Percentiles rank a stretch among this genome's conserved stretches.
Evolutionary conservation across 2,329 filamentous ascomycete species (phyloP).

Genomic region (Aspergillus pseudotamarii): DNA sequence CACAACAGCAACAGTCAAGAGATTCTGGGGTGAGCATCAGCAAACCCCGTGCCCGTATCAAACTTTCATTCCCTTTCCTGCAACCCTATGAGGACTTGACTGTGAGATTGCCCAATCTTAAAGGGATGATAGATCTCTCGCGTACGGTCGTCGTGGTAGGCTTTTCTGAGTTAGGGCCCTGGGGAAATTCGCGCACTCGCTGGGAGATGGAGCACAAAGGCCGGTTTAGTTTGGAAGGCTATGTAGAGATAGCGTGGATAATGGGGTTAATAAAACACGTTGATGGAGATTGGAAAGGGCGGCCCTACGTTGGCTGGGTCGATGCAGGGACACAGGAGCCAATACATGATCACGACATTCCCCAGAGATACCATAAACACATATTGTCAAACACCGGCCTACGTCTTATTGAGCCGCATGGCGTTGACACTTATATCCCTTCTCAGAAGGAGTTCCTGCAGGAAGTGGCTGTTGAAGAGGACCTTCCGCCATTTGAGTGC

Average conservation of each 20-base stretch:
- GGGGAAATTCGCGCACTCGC: constrained; percentile 95
- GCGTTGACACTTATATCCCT: constrained; percentile 46
- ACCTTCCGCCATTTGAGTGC: constrained; percentile 22
- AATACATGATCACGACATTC: constrained; percentile 18
- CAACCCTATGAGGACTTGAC: constrained; percentile 1
- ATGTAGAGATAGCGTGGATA: constrained; percentile 99
- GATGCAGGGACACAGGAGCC: constrained; percentile 14
- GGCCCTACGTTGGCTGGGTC: constrained; percentile 85
- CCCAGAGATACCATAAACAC: constrained; percentile 12
- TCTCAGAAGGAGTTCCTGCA: constrained; percentile 81
- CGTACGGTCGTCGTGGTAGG: constrained; percentile 44
- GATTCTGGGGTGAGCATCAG: neutral
- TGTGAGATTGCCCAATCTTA: constrained; percentile 15
- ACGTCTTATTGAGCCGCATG: constrained; percentile 89
- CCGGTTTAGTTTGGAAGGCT: constrained; percentile 94
- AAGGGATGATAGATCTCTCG: constrained; percentile 44
- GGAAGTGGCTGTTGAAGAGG: constrained; percentile 81
- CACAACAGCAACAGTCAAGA: neutral
- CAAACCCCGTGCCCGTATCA: constrained; percentile 13
- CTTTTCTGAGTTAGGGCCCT: constrained; percentile 61
- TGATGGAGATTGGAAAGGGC: constrained; percentile 91
- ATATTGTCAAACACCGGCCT: constrained; percentile 94
- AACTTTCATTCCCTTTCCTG: constrained; percentile 13
- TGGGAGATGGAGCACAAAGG: constrained; percentile 99
- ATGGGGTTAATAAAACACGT: constrained; percentile 99